A percentile compares a stretch with the other conserved stretches of the same genome.
phyloP scores from a whole-genome alignment of 345 rosid species.

The Dipteronia dyeriana region DNA sequence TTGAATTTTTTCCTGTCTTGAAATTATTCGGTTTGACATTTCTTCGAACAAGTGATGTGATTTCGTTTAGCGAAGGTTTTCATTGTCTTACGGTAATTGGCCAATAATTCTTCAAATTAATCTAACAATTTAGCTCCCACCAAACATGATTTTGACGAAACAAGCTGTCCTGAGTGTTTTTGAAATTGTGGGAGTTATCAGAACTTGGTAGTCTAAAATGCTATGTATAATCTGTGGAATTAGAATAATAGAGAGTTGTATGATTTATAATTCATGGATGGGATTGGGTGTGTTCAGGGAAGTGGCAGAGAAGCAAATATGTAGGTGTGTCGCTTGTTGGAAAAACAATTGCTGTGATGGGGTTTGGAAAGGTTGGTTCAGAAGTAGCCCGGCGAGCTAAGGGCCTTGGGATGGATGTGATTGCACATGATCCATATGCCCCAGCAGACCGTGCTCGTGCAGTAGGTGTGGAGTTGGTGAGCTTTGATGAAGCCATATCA shows the following conservation, averaged over 20 bases:
- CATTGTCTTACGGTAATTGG: not conserved
- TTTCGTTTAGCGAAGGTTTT: not conserved
- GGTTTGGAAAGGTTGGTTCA: constrained; percentile 53
- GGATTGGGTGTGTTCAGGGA: constrained; percentile 26
- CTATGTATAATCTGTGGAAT: not conserved
- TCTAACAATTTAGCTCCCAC: too few species aligned
- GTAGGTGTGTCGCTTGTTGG: constrained; percentile 41
- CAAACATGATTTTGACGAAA: too few species aligned
- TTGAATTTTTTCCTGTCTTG: not conserved
- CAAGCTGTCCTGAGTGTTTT: too few species aligned
- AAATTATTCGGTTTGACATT: not conserved
- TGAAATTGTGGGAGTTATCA: not conserved
- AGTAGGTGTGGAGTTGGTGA: constrained; percentile 35
- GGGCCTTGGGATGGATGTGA: constrained; percentile 50
- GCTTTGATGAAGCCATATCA: constrained; percentile 41
- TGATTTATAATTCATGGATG: not conserved
- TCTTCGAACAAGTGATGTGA: constrained; percentile 1
- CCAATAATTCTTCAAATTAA: not conserved
- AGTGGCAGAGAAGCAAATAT: constrained; percentile 40
- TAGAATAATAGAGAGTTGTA: too few species aligned
- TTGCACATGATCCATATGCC: constrained; percentile 50
- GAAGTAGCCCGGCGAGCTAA: constrained; percentile 50
- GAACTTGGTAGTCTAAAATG: not conserved
- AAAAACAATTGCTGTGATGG: constrained; percentile 53
- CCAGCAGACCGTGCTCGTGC: constrained; percentile 43